Percentiles rank a stretch among this genome's conserved stretches.
phyloP scores from a whole-genome alignment of 495 filamentous ascomycete genomes.

The Penicillium verhagenii region DNA sequence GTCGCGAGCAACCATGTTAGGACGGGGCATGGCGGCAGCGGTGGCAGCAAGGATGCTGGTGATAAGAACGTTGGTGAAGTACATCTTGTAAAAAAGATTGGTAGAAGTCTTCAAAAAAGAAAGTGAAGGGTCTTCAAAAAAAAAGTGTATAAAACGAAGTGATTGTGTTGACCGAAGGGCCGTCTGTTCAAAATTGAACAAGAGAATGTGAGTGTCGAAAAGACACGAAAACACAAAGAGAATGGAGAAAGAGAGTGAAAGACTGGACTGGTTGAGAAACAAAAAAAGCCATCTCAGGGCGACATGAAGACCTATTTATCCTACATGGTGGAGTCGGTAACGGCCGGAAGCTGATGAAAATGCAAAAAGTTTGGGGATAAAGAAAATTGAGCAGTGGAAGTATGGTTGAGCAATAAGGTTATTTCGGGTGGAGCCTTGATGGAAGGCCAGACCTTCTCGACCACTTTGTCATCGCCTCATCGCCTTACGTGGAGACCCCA shows the following conservation, averaged over 20 bases:
- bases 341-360: background rate
- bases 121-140: conserved; percentile 14
- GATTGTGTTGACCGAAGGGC: conserved; percentile 19
- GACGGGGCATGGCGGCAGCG: conserved; percentile 19
- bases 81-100: conserved; percentile 13
- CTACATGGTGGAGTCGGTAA: background rate
- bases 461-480: background rate
- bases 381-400: background rate
- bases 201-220: conserved; percentile 13
- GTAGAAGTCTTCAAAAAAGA: conserved; percentile 10
- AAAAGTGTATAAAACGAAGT: background rate
- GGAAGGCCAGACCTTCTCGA: background rate
- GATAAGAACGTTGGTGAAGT: conserved; percentile 25
- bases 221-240: conserved; percentile 9
- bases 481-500: background rate
- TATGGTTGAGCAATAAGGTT: conserved; percentile 4
- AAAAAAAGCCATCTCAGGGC: conserved; percentile 1
- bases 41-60: conserved; percentile 24
- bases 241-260: conserved; percentile 14
- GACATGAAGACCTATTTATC: conserved; percentile 22
- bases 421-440: background rate
- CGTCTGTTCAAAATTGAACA: conserved; percentile 19
- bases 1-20: background rate
- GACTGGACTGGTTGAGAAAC: conserved; percentile 17
- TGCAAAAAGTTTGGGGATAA: background rate